Conservation (phyloP, 2,329 filamentous ascomycete species). For the Apiospora saccharicola region DNA sequence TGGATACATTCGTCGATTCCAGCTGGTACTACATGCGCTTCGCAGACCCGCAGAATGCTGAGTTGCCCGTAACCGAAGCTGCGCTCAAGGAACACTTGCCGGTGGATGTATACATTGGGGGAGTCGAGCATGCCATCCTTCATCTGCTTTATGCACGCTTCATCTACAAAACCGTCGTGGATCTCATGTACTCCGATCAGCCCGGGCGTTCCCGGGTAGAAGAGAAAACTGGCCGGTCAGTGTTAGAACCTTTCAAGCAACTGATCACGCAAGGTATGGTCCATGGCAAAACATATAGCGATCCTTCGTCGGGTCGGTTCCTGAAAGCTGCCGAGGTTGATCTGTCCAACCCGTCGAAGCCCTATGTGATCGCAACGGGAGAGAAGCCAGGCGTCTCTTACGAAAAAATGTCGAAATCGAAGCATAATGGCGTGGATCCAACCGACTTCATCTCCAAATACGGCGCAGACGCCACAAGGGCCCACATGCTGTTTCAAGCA, state of each 20-base stretch:
- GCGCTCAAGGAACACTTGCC: slow-evolving; percentile 67
- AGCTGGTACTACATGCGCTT: slow-evolving; percentile 94
- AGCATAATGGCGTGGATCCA: slow-evolving; percentile 90
- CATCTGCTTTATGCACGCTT: slow-evolving; percentile 90
- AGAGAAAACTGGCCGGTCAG: background rate
- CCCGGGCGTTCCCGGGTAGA: background rate
- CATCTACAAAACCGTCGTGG: slow-evolving; percentile 84
- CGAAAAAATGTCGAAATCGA: slow-evolving; percentile 97
- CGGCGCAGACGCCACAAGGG: slow-evolving; percentile 83
- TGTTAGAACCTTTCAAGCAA: slow-evolving; percentile 78
- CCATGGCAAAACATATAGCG: slow-evolving; percentile 82
- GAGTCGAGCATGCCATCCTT: slow-evolving; percentile 89
- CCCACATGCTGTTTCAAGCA: slow-evolving; percentile 89
- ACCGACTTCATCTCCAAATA: slow-evolving; percentile 74
- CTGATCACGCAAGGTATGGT: slow-evolving; percentile 93
- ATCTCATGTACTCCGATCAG: slow-evolving; percentile 53
- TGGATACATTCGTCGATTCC: slow-evolving; percentile 96
- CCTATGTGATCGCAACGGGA: slow-evolving; percentile 69
- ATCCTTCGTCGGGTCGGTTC: slow-evolving; percentile 78
- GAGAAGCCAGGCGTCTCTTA: slow-evolving; percentile 68
- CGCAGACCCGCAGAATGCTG: slow-evolving; percentile 71
- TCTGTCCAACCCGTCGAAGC: slow-evolving; percentile 60
- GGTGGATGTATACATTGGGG: slow-evolving; percentile 88
- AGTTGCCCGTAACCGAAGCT: slow-evolving; percentile 67
- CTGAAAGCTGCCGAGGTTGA: slow-evolving; percentile 80